Conservation (phyloP, 2,329 filamentous ascomycete species). For the Colletotrichum neosansevieriae region DNA sequence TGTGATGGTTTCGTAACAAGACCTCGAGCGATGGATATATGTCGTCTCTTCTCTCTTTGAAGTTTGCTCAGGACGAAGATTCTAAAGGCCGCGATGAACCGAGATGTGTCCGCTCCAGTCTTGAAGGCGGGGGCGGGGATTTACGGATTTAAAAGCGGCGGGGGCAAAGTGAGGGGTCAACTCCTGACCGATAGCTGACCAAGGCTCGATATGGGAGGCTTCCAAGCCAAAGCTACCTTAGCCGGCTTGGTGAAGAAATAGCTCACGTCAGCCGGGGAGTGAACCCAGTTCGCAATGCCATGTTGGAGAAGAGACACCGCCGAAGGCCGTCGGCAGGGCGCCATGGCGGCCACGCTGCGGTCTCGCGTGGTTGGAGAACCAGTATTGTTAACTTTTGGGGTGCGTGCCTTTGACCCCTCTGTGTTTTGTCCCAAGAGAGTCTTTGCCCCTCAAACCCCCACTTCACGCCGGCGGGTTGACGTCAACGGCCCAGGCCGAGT, state of each 20-base stretch:
- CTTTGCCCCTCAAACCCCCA: conserved; percentile 17
- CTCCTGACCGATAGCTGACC: too few species aligned
- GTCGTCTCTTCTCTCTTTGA: conserved; percentile 15
- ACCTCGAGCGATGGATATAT: rapidly evolving
- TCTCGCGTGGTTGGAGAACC: too few species aligned
- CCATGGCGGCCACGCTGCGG: not conserved
- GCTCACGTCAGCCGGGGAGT: conserved; percentile 25
- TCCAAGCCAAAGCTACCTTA: too few species aligned
- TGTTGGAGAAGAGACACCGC: not conserved
- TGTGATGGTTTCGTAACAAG: too few species aligned
- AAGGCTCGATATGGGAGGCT: too few species aligned
- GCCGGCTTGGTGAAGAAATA: not conserved
- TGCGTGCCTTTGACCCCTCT: conserved; percentile 29
- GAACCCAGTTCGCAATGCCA: conserved; percentile 2
- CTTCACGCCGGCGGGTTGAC: conserved; percentile 7
- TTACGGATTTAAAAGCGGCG: conserved; percentile 9
- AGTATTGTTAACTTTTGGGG: conserved; percentile 26
- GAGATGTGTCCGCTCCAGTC: not conserved
- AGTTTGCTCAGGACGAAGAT: not conserved
- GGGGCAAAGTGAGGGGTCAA: too few species aligned
- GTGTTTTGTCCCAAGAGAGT: not conserved
- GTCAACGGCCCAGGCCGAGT: conserved; percentile 7
- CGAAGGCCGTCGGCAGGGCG: not conserved
- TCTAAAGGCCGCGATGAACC: not conserved
- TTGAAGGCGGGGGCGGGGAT: not conserved